Evolutionary conservation across 305 asterid species (phyloP), one percentile per base, ranked within the genome.

Genomic region (Ruellia speciosa): DNA sequence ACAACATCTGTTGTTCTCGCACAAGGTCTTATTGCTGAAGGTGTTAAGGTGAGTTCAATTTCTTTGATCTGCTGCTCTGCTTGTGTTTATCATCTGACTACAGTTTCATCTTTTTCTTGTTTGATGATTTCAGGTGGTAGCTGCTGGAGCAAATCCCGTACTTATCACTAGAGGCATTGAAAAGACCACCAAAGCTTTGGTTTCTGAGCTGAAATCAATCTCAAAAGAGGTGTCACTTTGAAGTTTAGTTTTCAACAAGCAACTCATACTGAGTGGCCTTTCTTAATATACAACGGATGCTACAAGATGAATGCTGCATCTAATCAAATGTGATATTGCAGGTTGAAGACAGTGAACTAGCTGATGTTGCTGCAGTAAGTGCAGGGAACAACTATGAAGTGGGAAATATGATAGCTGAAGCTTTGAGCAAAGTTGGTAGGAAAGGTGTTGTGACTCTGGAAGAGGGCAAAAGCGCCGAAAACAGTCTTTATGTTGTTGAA

Each of bases 1-100:
- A 93, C 99, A 12, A 93, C 99, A 56, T 89, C 97, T 58, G 97
- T 89, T 54, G 99, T 93, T 72, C 95, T 89, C 60, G 97, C 96
- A 17, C 97, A 93, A 67, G 99, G 97, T 51, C 85, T 93, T 46
- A 83, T 93, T 65, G 80, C 90, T 20, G 97, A 93, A 77, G 99
- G 99, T 78, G 97, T 93, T 53, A 89, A 93, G 94, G 97, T 84
- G 49, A 47, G 61, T 7, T 18, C 58, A 15, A 9, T 14, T 49
- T 15, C 10, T 49, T 49, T 15, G 24, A 49, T 6, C 12, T 37
- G 54, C 12, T 9, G 6, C 19, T n/a, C n/a, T 49, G 19, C 19
- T 15, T 49, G 19, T 49, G 5, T 49, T 9, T 49, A 20, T 17
- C 54, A 19, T 18, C 54, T 15, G 3, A n/a, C 18, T 46, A 0